Percentiles rank a stretch among this genome's conserved stretches.
Evolutionary conservation across 2,329 filamentous ascomycete genomes (phyloP).

Genomic region (Penicillium sp.): DNA sequence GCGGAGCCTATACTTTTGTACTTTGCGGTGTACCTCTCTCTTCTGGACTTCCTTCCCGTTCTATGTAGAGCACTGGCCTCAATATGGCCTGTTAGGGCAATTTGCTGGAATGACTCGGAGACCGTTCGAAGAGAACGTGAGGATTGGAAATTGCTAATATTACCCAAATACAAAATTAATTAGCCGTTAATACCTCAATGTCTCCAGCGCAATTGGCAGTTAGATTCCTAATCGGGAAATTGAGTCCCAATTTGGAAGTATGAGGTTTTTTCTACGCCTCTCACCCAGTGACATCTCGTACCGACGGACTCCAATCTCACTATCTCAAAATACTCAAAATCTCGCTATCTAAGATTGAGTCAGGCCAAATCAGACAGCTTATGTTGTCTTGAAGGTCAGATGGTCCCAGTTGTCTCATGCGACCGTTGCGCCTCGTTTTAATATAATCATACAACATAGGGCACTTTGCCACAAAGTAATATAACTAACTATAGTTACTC

Average conservation of each 20-base stretch:
- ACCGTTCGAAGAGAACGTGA: neutral
- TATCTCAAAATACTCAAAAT: neutral
- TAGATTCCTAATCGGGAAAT: neutral
- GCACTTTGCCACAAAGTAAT: neutral
- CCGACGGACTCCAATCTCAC: neutral
- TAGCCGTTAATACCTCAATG: neutral
- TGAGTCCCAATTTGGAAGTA: neutral
- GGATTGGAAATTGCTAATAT: neutral
- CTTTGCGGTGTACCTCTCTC: neutral
- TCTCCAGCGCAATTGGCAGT: neutral
- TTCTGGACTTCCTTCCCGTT: conserved; percentile 2
- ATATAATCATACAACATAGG: neutral
- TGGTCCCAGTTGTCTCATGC: neutral
- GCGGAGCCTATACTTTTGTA: conserved; percentile 9
- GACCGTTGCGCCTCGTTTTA: neutral
- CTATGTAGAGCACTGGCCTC: conserved; percentile 6
- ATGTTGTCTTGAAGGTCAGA: neutral
- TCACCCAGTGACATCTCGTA: neutral
- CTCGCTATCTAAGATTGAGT: neutral
- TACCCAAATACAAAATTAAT: neutral
- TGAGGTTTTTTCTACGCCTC: neutral
- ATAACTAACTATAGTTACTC: neutral
- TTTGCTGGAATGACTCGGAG: conserved; percentile 1
- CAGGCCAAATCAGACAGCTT: neutral
- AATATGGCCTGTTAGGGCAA: conserved; percentile 1